phyloP scores from a whole-genome alignment of 78 protist genomes.

The Pigoraptor vietnamica region DNA sequence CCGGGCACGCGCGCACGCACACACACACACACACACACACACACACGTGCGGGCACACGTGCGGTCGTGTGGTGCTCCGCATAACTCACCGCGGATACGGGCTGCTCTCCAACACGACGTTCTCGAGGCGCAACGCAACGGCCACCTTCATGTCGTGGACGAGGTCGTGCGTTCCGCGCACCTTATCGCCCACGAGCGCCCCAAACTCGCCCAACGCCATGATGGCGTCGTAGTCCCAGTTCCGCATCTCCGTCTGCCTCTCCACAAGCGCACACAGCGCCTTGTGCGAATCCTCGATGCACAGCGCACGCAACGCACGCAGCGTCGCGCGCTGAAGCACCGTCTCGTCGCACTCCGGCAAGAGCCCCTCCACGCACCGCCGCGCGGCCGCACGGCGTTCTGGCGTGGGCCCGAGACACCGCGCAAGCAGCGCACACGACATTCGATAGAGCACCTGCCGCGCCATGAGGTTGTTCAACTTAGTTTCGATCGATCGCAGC shows the following conservation, averaged over 20 bases:
- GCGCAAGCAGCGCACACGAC: neutral
- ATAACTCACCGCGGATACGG: neutral
- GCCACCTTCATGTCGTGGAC: neutral
- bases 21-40: neutral
- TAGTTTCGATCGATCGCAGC: neutral
- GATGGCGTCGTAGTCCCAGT: neutral
- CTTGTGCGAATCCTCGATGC: neutral
- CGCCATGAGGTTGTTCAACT: neutral
- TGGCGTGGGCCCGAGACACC: neutral
- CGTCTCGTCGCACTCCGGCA: neutral
- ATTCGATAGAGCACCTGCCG: neutral
- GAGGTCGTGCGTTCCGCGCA: neutral
- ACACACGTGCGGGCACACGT: too few species aligned
- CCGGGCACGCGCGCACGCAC: neutral
- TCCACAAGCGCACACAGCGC: neutral
- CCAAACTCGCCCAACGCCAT: neutral
- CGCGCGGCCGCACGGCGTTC: neutral
- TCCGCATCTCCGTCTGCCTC: neutral
- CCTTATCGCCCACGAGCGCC: neutral
- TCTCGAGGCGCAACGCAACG: neutral
- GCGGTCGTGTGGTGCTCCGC: too few species aligned
- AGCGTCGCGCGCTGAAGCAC: neutral
- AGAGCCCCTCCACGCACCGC: neutral
- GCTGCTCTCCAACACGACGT: neutral
- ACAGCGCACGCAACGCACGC: neutral